Evolutionary conservation across 148 eudicot species (phyloP).

Genomic region (Bassia scoparia): DNA sequence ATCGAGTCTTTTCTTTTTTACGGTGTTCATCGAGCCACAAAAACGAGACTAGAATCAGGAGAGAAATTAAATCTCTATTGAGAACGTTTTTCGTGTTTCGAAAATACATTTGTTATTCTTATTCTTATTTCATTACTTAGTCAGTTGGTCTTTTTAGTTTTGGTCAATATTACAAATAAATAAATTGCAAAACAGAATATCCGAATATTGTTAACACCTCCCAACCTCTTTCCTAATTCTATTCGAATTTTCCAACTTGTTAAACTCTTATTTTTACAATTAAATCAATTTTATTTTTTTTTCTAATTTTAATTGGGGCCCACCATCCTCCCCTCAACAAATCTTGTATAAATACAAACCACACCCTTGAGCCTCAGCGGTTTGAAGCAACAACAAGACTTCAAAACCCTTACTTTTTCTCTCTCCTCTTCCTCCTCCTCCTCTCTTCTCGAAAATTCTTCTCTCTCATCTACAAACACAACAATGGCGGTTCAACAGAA

Average conservation of each 20-base stretch:
- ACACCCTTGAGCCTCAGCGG: slow-evolving; percentile 6
- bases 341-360: slow-evolving; percentile 21
- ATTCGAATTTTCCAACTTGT: background rate
- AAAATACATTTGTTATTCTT: no score
- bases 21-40: no score
- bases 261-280: background rate
- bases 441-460: slow-evolving; percentile 9
- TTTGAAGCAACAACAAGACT: slow-evolving; percentile 27
- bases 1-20: no score
- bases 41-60: no score
- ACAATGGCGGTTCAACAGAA: no score
- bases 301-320: background rate
- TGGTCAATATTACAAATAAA: no score
- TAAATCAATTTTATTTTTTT: background rate
- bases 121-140: background rate
- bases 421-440: background rate
- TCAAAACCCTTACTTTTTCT: slow-evolving; percentile 6
- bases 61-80: no score
- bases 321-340: background rate
- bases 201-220: background rate
- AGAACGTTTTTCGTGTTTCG: no score
- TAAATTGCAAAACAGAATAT: background rate
- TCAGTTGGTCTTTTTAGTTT: no score
- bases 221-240: background rate
- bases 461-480: background rate